Evolutionary conservation across 1,284 basidiomycete genomes (phyloP).

Genomic region (Leccinum solheimii): DNA sequence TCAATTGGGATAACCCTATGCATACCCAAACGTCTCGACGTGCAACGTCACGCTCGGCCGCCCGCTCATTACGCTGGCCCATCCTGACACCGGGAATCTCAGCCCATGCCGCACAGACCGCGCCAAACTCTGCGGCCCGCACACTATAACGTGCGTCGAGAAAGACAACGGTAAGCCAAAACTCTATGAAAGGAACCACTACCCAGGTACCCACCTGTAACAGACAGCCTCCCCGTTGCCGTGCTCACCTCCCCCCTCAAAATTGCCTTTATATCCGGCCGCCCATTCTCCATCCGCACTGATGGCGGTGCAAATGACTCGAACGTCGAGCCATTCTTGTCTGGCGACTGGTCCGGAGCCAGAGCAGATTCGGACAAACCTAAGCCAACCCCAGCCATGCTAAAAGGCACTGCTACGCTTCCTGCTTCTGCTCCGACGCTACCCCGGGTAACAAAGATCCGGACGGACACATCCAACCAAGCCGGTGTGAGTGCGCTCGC

Average conservation of each 20-base stretch:
- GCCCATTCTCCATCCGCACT: conserved; percentile 20
- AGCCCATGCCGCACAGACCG: conserved; percentile 41
- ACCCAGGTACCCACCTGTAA: conserved; percentile 23
- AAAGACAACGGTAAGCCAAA: neutral
- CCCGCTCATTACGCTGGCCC: conserved; percentile 40
- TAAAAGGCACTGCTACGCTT: conserved; percentile 1
- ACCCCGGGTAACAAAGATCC: conserved; percentile 35
- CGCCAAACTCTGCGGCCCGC: conserved; percentile 46
- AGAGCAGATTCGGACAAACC: neutral
- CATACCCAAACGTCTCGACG: conserved; percentile 50
- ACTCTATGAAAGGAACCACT: neutral
- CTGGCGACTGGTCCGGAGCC: conserved; percentile 11
- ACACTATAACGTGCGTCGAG: conserved; percentile 37
- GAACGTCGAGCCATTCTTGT: conserved; percentile 12
- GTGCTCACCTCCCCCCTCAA: conserved; percentile 24
- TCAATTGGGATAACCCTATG: conserved; percentile 15
- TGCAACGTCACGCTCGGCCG: conserved; percentile 48
- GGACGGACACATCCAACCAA: conserved; percentile 34
- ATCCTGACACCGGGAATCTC: conserved; percentile 38
- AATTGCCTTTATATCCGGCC: conserved; percentile 24
- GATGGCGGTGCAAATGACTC: conserved; percentile 14
- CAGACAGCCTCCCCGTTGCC: conserved; percentile 29
- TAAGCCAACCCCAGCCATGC: neutral
- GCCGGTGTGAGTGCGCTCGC: conserved; percentile 25
- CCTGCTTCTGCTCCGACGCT: neutral